Conservation (phyloP, 2,329 filamentous ascomycete species). For the Scedosporium apiospermum region DNA sequence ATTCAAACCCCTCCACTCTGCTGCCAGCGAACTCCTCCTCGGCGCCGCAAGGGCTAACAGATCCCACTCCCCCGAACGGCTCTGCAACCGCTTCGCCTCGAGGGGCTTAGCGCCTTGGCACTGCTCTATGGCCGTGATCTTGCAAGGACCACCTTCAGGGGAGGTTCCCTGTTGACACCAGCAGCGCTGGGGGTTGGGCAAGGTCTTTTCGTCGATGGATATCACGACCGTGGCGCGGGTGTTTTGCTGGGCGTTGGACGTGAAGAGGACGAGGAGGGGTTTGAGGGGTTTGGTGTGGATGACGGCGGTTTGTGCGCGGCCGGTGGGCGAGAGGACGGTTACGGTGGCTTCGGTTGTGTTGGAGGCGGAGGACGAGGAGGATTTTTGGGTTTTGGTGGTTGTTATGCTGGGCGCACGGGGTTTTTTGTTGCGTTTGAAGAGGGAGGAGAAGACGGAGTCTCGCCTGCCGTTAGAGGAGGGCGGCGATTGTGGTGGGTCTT, state of each 20-base stretch:
- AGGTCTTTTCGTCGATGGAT: slow-evolving; percentile 21
- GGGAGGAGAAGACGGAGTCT: neutral
- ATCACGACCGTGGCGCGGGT: slow-evolving; percentile 19
- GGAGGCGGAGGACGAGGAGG: slow-evolving; percentile 3
- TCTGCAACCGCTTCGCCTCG: slow-evolving; percentile 18
- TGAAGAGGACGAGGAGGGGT: slow-evolving; percentile 25
- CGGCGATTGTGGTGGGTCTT: neutral
- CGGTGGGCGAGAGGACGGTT: slow-evolving; percentile 7
- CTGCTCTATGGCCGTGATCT: slow-evolving; percentile 14
- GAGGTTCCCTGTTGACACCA: slow-evolving; percentile 19
- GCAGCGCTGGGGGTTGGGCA: slow-evolving; percentile 23
- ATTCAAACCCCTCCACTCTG: slow-evolving; percentile 16
- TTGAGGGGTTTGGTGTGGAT: slow-evolving; percentile 21
- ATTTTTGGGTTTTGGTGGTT: slow-evolving; percentile 10
- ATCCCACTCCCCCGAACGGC: slow-evolving; percentile 17
- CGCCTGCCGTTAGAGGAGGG: neutral
- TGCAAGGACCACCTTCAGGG: slow-evolving; percentile 4
- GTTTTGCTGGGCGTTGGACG: slow-evolving; percentile 13
- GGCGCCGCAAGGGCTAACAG: slow-evolving; percentile 17
- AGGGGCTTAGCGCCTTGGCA: slow-evolving; percentile 16
- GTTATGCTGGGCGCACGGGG: slow-evolving; percentile 7
- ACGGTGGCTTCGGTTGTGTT: neutral
- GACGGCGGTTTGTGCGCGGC: slow-evolving; percentile 17
- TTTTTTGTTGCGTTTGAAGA: neutral
- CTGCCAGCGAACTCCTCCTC: slow-evolving; percentile 8